These are phyloP conservation scores for Ulota crispa DNA, from an alignment of 225 moss, liverwort and hornwort genomes.

Conservation along the genomic window DNA sequence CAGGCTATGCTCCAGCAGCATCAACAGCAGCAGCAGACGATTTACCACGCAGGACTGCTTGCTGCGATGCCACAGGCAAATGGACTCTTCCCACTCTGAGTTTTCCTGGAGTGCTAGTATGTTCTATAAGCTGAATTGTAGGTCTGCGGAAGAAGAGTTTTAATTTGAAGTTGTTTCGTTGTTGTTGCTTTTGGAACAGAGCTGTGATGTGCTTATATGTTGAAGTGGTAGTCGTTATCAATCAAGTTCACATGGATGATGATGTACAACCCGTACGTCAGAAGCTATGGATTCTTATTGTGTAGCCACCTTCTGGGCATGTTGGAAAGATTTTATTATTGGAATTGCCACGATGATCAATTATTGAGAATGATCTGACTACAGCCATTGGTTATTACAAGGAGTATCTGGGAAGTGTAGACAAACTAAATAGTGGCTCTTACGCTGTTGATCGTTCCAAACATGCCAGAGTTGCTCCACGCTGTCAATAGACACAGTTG, in stretches of 20 bases:
- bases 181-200: conserved; percentile 27
- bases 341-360: conserved; percentile 23
- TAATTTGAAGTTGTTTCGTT: conserved; percentile 23
- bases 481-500: conserved; percentile 11
- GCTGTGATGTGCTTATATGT: conserved; percentile 11
- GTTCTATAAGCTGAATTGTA: neutral
- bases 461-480: conserved; percentile 28
- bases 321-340: conserved; percentile 17
- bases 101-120: neutral
- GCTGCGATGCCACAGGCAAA: conserved; percentile 85
- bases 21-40: conserved; percentile 76
- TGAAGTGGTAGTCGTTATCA: conserved; percentile 26
- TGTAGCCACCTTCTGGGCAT: conserved; percentile 19
- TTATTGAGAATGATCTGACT: conserved; percentile 23
- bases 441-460: conserved; percentile 24
- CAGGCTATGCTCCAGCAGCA: conserved; percentile 62
- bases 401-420: conserved; percentile 29
- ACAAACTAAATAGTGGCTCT: conserved; percentile 9
- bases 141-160: neutral
- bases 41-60: conserved; percentile 82
- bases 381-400: conserved; percentile 18
- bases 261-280: conserved; percentile 7
- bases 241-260: conserved; percentile 32
- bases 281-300: conserved; percentile 4
- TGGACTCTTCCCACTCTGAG: conserved; percentile 18